Evolutionary conservation across 2,329 filamentous ascomycete species (phyloP).

Genomic region (Diaporthe sp.): DNA sequence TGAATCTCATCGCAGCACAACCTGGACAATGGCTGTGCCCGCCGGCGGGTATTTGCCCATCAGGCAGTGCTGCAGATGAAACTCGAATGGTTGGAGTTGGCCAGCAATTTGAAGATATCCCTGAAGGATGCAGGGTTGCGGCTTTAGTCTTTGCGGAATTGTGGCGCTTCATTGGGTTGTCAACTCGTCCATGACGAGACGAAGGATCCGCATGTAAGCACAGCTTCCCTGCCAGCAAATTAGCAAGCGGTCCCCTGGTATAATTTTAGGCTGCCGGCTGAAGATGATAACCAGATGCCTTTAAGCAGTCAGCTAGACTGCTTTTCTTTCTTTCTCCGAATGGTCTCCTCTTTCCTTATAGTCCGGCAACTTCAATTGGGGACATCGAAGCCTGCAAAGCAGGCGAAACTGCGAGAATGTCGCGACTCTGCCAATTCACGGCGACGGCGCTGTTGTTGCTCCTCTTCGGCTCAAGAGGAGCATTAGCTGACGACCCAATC

Average conservation of each 20-base stretch:
- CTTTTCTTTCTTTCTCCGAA: too few relatives aligned
- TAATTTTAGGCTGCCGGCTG: background rate
- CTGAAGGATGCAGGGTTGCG: background rate
- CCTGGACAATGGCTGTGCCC: background rate
- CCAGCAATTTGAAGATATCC: background rate
- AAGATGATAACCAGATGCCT: background rate
- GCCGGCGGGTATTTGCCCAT: background rate
- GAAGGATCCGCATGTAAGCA: background rate
- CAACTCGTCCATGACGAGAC: background rate
- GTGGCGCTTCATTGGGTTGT: background rate
- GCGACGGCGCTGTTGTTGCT: background rate
- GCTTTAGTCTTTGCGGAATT: background rate
- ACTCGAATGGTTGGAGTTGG: background rate
- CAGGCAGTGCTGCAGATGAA: background rate
- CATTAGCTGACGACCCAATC: background rate
- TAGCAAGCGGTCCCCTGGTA: background rate
- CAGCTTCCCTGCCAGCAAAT: background rate
- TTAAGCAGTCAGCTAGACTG: background rate
- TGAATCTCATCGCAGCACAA: background rate
- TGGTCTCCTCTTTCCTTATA: background rate
- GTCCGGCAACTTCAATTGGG: background rate
- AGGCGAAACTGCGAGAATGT: background rate
- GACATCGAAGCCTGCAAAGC: background rate
- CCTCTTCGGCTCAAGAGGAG: background rate
- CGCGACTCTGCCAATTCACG: background rate